Conservation (phyloP, 164 flowering plant species). For the Vitis amurensis region DNA sequence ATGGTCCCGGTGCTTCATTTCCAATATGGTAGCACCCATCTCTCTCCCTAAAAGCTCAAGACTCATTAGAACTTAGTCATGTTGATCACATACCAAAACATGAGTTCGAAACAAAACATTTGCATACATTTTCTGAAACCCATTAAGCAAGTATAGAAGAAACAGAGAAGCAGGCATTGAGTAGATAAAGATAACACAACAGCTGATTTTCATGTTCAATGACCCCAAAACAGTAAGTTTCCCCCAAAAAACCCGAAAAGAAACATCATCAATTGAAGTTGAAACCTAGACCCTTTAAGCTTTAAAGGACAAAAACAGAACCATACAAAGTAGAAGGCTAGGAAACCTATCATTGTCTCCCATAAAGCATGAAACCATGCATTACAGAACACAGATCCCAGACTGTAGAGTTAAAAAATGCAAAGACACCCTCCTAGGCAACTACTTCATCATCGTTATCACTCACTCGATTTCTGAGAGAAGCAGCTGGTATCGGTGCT, state of each 20-base stretch:
- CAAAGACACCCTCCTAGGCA: neutral
- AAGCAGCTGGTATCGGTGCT: constrained; percentile 24
- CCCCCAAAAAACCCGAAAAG: neutral
- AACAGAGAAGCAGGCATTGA: neutral
- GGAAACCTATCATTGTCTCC: neutral
- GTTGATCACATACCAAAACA: too few relatives aligned
- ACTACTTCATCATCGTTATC: neutral
- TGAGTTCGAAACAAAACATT: too few relatives aligned
- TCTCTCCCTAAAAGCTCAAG: constrained; percentile 35
- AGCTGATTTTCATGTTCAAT: neutral
- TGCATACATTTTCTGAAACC: too few relatives aligned
- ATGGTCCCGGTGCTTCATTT: constrained; percentile 58
- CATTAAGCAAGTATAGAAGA: neutral
- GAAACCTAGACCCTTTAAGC: too few relatives aligned
- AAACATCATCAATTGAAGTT: neutral
- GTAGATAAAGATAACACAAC: neutral
- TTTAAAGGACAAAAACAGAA: neutral
- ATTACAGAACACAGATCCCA: constrained; percentile 14
- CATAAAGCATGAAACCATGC: constrained; percentile 2
- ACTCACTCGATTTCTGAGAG: constrained; percentile 69
- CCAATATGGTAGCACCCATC: constrained; percentile 52
- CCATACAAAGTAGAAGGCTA: neutral
- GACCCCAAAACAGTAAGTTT: too few relatives aligned
- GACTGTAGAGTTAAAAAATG: constrained; percentile 6
- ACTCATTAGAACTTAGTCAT: neutral